These are phyloP conservation scores for Cnidoscolus chayamansa DNA, from an alignment of 441 rosid genomes.

Conservation along the genomic window DNA sequence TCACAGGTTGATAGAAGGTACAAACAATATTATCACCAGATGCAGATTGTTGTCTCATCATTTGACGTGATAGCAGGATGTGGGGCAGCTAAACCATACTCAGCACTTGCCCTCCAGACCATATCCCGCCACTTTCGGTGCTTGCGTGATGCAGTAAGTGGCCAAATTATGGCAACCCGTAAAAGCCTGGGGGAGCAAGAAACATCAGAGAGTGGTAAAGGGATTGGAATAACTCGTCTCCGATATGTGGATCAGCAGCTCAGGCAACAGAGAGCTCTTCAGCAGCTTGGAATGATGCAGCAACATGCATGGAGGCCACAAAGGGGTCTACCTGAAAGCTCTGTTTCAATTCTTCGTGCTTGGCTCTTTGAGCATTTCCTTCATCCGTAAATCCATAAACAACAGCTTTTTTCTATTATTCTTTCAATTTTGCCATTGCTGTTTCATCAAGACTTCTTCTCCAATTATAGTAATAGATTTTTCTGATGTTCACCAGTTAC, in stretches of 20 bases:
- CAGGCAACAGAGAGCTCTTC: slow-evolving; percentile 85
- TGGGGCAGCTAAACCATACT: slow-evolving; percentile 94
- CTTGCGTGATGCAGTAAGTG: slow-evolving; percentile 72
- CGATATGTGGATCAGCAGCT: slow-evolving; percentile 93
- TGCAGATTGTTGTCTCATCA: slow-evolving; percentile 93
- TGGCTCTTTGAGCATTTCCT: slow-evolving; percentile 99
- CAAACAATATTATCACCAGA: slow-evolving; percentile 89
- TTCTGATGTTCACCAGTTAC: slow-evolving; percentile 47
- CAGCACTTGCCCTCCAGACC: slow-evolving; percentile 85
- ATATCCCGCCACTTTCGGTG: slow-evolving; percentile 93
- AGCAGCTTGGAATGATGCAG: slow-evolving; percentile 86
- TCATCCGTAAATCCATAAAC: slow-evolving; percentile 66
- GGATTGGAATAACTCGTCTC: slow-evolving; percentile 72
- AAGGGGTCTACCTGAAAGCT: slow-evolving; percentile 91
- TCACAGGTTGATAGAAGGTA: slow-evolving; percentile 87
- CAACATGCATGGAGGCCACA: slow-evolving; percentile 95
- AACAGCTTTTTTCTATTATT: slow-evolving; percentile 5
- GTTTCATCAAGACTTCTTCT: not conserved
- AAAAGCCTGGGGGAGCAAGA: slow-evolving; percentile 86
- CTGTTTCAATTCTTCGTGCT: slow-evolving; percentile 89
- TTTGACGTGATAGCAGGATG: slow-evolving; percentile 84
- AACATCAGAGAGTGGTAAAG: slow-evolving; percentile 51
- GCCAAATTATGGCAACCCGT: slow-evolving; percentile 57
- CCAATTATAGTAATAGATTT: slow-evolving; percentile 1
- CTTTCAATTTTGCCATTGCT: not conserved